These are phyloP conservation scores for Fraxinus latifolia DNA, from an alignment of 305 asterid genomes.

Conservation along the genomic window DNA sequence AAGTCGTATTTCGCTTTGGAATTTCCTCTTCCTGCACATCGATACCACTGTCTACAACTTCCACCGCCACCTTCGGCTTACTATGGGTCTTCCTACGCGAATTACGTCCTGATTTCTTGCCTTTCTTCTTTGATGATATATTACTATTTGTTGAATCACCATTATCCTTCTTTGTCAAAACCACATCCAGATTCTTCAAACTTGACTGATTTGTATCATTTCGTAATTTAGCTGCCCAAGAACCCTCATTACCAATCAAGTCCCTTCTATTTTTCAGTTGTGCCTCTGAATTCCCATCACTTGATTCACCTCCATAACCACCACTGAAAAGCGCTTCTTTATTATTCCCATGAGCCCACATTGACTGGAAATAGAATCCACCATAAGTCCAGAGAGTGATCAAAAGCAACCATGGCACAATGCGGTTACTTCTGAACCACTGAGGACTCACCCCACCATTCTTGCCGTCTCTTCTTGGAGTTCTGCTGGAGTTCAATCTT, in stretches of 20 bases:
- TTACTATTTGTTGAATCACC: constrained; percentile 28
- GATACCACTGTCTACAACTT: constrained; percentile 39
- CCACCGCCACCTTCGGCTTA: constrained; percentile 42
- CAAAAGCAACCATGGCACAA: constrained; percentile 89
- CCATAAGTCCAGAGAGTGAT: constrained; percentile 98
- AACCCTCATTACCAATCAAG: constrained; percentile 45
- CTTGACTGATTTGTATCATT: constrained; percentile 32
- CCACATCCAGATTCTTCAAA: constrained; percentile 34
- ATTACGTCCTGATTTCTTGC: constrained; percentile 51
- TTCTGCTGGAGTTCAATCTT: constrained; percentile 60
- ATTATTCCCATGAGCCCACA: constrained; percentile 98
- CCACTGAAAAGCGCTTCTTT: constrained; percentile 87
- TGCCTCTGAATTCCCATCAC: constrained; percentile 37
- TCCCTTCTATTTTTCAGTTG: constrained; percentile 38
- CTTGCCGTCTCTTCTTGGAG: constrained; percentile 64
- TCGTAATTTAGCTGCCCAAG: constrained; percentile 32
- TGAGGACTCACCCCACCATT: constrained; percentile 36
- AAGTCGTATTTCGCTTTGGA: constrained; percentile 70
- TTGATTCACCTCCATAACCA: constrained; percentile 61
- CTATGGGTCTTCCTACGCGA: constrained; percentile 47
- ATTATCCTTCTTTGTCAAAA: constrained; percentile 41
- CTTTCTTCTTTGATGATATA: constrained; percentile 40
- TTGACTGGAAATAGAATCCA: constrained; percentile 86
- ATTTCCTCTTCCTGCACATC: constrained; percentile 64
- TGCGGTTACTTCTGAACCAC: constrained; percentile 71